Base-by-base conservation (phyloP, 805 yeast genomes). In the Yarrowia alimentaria region DNA sequence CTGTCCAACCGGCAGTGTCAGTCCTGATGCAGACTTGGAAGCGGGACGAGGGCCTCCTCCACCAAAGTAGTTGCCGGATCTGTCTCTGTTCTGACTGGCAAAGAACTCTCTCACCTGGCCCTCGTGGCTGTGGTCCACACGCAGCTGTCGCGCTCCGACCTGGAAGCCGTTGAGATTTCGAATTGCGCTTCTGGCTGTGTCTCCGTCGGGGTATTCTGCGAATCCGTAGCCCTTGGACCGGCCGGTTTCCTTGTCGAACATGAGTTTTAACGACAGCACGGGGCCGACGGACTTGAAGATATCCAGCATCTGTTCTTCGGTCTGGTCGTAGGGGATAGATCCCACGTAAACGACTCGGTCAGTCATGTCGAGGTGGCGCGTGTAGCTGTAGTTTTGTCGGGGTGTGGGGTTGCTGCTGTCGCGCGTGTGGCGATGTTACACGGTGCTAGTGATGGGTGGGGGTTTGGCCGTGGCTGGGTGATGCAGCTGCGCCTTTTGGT, bases 281-380 rank as follows among this genome's bases (percentile, higher is more conserved):
- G 97, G 96, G 1, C 97, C 98, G 2, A 87, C 93, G 1, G 94
- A 81, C 53, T 75, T 73, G 55, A 95, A 94, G 11, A 91, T 78
- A 56, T 86, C 95, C 57, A 78, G 67, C n/a, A 91, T 83, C 64
- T 90, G 97, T 59, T 88, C 95, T 64, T 91, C 98, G 0, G 96
- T 85, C 61, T 85, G 88, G 61, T 91, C 97, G 63, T 81, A 88
- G 1, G 98, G 98, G 29, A 91, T 85, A 12, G 87, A 83, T 3
- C 96, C 95, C 32, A 90, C 78, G 60, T 85, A 85, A 2, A 88
- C 83, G 25, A 77, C 78, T 60, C 59, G 55, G 21, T 55, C 59
- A 13, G 57, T 24, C 42, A 34, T 47, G 13, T n/a, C 19, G 6
- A n/a, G 2, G 26, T 7, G 11, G 32, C 11, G 16, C 6, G 7